These are phyloP conservation scores for Exophiala viscosa DNA, from an alignment of 2,329 filamentous ascomycete species.

Conservation along the genomic window DNA sequence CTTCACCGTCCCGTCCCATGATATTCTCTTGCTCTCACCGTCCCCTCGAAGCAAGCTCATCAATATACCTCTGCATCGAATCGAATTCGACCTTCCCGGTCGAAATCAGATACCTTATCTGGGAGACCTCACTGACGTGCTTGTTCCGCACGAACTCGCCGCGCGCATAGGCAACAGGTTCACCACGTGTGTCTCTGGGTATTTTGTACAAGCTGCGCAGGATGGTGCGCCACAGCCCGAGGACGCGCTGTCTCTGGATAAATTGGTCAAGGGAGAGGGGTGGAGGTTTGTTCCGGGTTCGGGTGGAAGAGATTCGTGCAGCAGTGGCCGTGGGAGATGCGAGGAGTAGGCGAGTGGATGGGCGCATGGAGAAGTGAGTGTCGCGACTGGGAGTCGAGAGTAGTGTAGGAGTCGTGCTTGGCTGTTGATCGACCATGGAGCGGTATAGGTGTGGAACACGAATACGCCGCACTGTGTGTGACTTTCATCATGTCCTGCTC, in stretches of 20 bases:
- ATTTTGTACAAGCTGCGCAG: constrained; percentile 39
- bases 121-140: constrained; percentile 39
- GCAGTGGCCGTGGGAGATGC: not conserved
- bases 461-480: no score
- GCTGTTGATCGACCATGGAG: no score
- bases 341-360: not conserved
- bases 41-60: constrained; percentile 37
- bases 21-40: not conserved
- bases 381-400: no score
- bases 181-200: constrained; percentile 38
- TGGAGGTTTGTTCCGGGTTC: constrained; percentile 4
- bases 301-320: not conserved
- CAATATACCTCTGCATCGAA: constrained; percentile 45
- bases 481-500: no score
- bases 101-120: constrained; percentile 46
- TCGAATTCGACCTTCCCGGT: constrained; percentile 48
- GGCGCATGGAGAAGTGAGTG: not conserved
- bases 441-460: no score
- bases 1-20: no score
- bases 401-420: no score
- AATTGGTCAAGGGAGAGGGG: constrained; percentile 33
- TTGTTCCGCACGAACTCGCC: constrained; percentile 44
- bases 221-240: constrained; percentile 44
- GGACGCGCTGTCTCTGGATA: constrained; percentile 41
- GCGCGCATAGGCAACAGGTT: constrained; percentile 42